phyloP scores from a whole-genome alignment of 2,329 filamentous ascomycete species.

The Fusarium chaquense region DNA sequence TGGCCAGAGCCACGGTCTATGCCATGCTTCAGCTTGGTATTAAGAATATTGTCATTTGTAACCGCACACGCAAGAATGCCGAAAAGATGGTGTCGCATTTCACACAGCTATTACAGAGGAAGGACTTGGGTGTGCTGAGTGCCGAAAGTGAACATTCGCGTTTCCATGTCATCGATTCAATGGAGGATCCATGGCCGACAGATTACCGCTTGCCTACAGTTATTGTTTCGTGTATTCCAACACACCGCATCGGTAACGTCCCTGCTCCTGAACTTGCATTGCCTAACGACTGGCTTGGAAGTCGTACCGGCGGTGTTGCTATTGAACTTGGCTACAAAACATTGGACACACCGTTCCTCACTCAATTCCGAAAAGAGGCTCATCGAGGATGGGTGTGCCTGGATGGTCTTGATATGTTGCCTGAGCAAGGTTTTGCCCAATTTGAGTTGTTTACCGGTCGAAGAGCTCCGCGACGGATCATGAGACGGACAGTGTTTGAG shows the following conservation, averaged over 20 bases:
- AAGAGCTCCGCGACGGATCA: conserved; percentile 66
- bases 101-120: conserved; percentile 63
- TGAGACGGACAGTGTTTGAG: conserved; percentile 73
- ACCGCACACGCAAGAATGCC: conserved; percentile 76
- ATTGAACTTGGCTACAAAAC: conserved; percentile 82
- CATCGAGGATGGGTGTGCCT: conserved; percentile 78
- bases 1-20: conserved; percentile 83
- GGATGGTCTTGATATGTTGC: conserved; percentile 80
- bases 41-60: conserved; percentile 79
- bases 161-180: conserved; percentile 70
- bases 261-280: conserved; percentile 78
- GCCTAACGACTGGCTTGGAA: conserved; percentile 76
- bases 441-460: conserved; percentile 83
- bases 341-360: conserved; percentile 76
- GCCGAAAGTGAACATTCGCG: conserved; percentile 58
- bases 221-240: conserved; percentile 81
- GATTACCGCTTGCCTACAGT: conserved; percentile 75
- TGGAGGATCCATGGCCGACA: conserved; percentile 73
- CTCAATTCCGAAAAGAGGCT: conserved; percentile 72
- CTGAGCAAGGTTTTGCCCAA: conserved; percentile 83
- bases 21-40: conserved; percentile 83
- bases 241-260: conserved; percentile 71
- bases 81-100: conserved; percentile 77
- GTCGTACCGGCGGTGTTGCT: conserved; percentile 79
- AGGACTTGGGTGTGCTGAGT: conserved; percentile 59